Base-by-base conservation (phyloP, 345 rosid species). In the Euphorbia lathyris region DNA sequence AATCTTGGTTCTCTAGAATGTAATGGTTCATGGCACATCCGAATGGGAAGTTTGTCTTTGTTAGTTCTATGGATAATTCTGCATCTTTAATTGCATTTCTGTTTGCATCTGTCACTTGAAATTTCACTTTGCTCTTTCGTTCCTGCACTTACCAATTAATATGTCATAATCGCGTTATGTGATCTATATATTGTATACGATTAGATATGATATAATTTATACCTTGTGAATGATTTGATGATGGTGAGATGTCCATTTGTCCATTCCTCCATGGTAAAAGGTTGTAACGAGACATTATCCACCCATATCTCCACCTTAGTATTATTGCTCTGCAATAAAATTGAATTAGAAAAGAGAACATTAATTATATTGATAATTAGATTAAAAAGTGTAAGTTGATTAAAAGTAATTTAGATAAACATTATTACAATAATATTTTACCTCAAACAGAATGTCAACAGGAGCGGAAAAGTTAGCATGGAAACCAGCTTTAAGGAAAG, bases 401-500 rank as follows among this genome's bases (percentile, higher is more conserved):
- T n/a, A n/a, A n/a, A n/a, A n/a, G n/a, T n/a, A n/a, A n/a, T n/a
- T n/a, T n/a, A n/a, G n/a, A n/a, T n/a, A n/a, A 34, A 34, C 38
- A 34, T 34, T 34, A 34, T 34, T 34, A n/a, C n/a, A n/a, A 34
- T 34, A 34, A 34, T 34, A 34, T 34, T 34, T 69, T 57, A 92
- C 96, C 92, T 87, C 63, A 34, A 93, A 78, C 63, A 83, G 70
- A 70, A 89, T 75, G 42, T 88, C 84, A 36, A 72, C 85, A 45
- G 70, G 73, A 58, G 82, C 75, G 16, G 90, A 77, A 76, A 80
- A 78, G 68, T 88, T 74, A 3, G 92, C 87, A 32, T 65, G 72
- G 3, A 87, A 42, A 38, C 97, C 98, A 38, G 93, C 97, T 84
- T 88, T 87, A 34, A 90, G 83, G 70, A 90, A 56, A 57, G 96